Evolutionary conservation across 805 yeast species (phyloP).

Genomic region (Dipodascus geniculatus): DNA sequence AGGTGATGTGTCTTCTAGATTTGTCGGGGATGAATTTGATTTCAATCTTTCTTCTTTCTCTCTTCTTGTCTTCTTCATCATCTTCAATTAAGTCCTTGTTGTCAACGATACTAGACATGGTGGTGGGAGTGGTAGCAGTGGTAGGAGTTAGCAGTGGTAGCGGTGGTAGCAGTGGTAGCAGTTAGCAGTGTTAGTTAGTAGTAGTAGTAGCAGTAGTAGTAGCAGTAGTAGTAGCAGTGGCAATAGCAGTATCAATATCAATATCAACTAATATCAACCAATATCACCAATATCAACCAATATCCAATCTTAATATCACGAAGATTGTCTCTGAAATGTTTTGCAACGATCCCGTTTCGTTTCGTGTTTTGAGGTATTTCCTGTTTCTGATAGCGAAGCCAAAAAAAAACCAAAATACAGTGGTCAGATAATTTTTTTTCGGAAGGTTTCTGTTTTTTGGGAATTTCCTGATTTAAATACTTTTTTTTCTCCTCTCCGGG

Average conservation of each 20-base stretch:
- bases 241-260: not conserved
- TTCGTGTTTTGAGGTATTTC: not conserved
- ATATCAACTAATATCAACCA: no score
- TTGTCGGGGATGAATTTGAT: slow-evolving; percentile 96
- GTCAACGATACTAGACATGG: not conserved
- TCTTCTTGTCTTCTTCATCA: slow-evolving; percentile 27
- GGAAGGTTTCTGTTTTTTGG: slow-evolving; percentile 1
- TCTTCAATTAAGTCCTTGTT: slow-evolving; percentile 18
- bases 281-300: no score
- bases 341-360: not conserved
- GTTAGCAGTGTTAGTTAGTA: not conserved
- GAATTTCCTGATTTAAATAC: slow-evolving; percentile 1
- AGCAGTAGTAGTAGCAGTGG: not conserved
- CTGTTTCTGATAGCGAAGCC: not conserved
- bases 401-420: not conserved
- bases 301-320: no score
- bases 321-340: not conserved
- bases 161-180: not conserved
- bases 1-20: slow-evolving; percentile 94
- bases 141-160: not conserved
- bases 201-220: not conserved
- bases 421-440: not conserved
- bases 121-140: not conserved
- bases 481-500: not conserved
- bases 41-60: slow-evolving; percentile 83